phyloP scores from a whole-genome alignment of 129 eudicot genomes.

The Calendula officinalis region DNA sequence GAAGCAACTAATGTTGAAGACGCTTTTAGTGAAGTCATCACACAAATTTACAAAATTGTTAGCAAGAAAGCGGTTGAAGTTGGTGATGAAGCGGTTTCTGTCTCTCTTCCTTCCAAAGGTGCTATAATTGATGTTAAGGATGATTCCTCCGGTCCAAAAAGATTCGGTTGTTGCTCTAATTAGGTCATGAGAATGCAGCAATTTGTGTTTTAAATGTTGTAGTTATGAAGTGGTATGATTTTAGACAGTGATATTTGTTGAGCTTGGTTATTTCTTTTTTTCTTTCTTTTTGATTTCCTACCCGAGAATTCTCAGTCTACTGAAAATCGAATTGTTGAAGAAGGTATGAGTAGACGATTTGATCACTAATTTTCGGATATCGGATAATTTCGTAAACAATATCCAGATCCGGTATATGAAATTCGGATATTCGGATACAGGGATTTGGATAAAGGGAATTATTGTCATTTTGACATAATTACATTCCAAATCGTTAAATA shows the following conservation, averaged over 20 bases:
- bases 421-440: no score
- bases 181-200: conserved; percentile 35
- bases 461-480: no score
- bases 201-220: conserved; percentile 23
- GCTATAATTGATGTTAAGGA: conserved; percentile 31
- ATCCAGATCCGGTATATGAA: no score
- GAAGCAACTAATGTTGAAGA: conserved; percentile 38
- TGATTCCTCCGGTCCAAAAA: conserved; percentile 16
- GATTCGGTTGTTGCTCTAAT: conserved; percentile 38
- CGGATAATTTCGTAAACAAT: no score
- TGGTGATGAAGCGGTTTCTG: conserved; percentile 32
- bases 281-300: background rate
- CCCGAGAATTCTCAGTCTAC: no score
- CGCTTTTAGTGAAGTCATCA: conserved; percentile 39
- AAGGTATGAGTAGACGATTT: no score
- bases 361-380: no score
- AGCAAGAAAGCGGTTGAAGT: conserved; percentile 40
- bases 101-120: conserved; percentile 30
- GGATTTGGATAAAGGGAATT: no score
- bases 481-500: no score
- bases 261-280: conserved; percentile 6
- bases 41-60: conserved; percentile 32
- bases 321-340: no score
- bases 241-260: conserved; percentile 17
- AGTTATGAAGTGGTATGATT: conserved; percentile 22